These are phyloP conservation scores for Mollisiaceae sp. DNA, from an alignment of 2,329 filamentous ascomycete species.

Conservation along the genomic window DNA sequence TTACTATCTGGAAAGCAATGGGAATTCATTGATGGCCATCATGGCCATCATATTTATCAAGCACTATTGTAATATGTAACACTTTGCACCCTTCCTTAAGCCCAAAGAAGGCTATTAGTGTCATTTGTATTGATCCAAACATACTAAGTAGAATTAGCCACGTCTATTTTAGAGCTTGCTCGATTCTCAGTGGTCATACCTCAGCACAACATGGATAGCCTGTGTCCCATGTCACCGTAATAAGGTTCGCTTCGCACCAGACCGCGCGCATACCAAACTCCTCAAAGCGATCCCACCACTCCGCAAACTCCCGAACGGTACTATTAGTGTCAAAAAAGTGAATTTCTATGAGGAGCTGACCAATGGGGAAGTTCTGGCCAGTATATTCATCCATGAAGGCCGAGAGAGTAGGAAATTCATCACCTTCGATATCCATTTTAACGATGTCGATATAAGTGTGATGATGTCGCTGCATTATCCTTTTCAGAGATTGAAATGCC, in stretches of 20 bases:
- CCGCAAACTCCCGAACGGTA: slow-evolving; percentile 36
- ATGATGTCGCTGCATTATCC: slow-evolving; percentile 46
- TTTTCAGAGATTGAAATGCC: slow-evolving; percentile 45
- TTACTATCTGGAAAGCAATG: no score
- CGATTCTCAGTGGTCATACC: no score
- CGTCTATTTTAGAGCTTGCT: no score
- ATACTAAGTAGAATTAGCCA: no score
- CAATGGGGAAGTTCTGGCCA: slow-evolving; percentile 30
- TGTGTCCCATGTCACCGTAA: no score
- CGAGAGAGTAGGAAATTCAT: slow-evolving; percentile 44
- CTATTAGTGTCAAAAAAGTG: slow-evolving; percentile 36
- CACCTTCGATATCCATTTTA: slow-evolving; percentile 49
- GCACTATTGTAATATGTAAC: no score
- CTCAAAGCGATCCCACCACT: slow-evolving; percentile 43
- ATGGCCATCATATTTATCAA: no score
- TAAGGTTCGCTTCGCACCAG: slow-evolving; percentile 34
- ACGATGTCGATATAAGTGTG: slow-evolving; percentile 48
- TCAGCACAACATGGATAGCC: no score
- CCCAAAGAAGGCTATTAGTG: no score
- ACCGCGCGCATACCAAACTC: slow-evolving; percentile 39
- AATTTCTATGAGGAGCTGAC: slow-evolving; percentile 40
- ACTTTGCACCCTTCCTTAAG: no score
- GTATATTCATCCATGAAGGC: slow-evolving; percentile 35
- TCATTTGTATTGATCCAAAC: no score
- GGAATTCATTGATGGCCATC: no score